Conservation (phyloP, 23 red algal genomes). For the Cyanidiococcus yangmingshanensis region DNA sequence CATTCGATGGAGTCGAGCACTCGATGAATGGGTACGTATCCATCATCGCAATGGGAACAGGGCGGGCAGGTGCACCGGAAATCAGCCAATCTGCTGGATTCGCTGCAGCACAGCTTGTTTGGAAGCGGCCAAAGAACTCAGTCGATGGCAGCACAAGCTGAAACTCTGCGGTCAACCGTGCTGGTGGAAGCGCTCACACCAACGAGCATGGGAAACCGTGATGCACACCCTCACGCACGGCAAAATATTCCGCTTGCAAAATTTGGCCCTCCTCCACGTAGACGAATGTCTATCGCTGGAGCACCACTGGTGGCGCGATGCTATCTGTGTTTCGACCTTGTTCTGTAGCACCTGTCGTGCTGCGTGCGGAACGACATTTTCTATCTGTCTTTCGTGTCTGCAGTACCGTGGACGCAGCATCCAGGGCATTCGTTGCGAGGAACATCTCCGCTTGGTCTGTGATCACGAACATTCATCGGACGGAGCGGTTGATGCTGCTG, state of each 20-base stretch:
- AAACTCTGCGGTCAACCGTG: not conserved
- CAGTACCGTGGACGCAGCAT: not conserved
- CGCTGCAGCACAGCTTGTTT: not conserved
- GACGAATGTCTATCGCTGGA: too few relatives aligned
- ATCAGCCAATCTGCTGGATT: not conserved
- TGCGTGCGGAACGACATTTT: not conserved
- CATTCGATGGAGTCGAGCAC: not conserved
- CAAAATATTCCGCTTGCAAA: not conserved
- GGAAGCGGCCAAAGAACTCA: not conserved
- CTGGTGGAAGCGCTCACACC: not conserved
- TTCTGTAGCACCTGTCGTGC: not conserved
- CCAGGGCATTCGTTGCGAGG: not conserved
- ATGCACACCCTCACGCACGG: not conserved
- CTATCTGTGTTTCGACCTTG: not conserved
- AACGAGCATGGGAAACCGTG: not conserved
- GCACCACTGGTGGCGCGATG: not conserved
- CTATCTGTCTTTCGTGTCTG: conserved; percentile 4
- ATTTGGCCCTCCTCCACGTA: not conserved
- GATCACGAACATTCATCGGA: not conserved
- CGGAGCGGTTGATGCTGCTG: too few relatives aligned
- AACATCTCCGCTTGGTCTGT: not conserved
- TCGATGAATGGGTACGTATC: not conserved
- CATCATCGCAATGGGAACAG: not conserved
- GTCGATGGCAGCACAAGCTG: not conserved
- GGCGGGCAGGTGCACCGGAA: not conserved